A percentile compares a stretch with the other conserved stretches of the same genome.
Conservation (phyloP, 768 basidiomycete genomes). For the Rhodotorula sphaerocarpa region DNA sequence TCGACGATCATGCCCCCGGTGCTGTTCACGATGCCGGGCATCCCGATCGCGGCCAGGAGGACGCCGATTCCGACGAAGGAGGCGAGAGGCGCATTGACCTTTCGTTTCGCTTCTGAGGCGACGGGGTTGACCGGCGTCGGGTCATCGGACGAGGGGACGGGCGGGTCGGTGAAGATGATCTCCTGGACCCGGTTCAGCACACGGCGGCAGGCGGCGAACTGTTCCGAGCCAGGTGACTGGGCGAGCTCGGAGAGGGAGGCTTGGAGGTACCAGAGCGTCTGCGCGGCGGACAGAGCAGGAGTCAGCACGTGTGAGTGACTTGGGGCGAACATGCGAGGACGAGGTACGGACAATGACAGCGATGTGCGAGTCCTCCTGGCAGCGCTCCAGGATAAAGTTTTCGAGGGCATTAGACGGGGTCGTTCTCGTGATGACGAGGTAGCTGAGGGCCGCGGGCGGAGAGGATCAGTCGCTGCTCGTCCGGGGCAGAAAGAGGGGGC, state of each 20-base stretch:
- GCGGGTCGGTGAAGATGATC: constrained; percentile 86
- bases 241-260: constrained; percentile 78
- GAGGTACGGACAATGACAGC: constrained; percentile 74
- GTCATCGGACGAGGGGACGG: constrained; percentile 53
- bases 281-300: background rate
- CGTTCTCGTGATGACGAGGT: constrained; percentile 85
- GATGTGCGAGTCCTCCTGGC: constrained; percentile 84
- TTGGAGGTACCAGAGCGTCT: constrained; percentile 99
- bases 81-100: constrained; percentile 64
- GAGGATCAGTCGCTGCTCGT: too few relatives aligned
- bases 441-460: constrained; percentile 50
- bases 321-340: too few relatives aligned
- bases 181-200: constrained; percentile 85
- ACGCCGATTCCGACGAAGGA: constrained; percentile 77
- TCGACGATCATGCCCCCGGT: constrained; percentile 79
- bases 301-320: background rate
- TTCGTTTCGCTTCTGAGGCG: constrained; percentile 40
- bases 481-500: too few relatives aligned
- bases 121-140: background rate
- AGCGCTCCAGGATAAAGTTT: constrained; percentile 80
- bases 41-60: constrained; percentile 64
- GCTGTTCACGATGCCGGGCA: constrained; percentile 64
- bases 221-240: constrained; percentile 39
- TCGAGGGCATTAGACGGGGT: constrained; percentile 87
- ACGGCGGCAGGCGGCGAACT: constrained; percentile 85